A percentile compares a stretch with the other conserved stretches of the same genome.
Conservation (phyloP, 768 basidiomycete genomes). For the Pleurotus sapidus region DNA sequence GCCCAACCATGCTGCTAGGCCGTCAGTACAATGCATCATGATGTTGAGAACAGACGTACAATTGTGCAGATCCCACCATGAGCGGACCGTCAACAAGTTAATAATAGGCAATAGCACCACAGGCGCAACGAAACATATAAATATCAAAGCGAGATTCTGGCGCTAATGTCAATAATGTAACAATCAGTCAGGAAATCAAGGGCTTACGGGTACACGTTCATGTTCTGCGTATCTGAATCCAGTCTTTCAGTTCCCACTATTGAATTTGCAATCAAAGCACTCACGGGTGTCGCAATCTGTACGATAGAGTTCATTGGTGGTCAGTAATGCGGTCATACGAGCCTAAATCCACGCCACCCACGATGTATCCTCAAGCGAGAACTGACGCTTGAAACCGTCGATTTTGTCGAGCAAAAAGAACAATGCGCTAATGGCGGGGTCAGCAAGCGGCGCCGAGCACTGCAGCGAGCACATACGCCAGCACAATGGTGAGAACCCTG, state of each 20-base stretch:
- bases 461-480: slow-evolving; percentile 49
- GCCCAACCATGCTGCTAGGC: slow-evolving; percentile 35
- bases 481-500: slow-evolving; percentile 65
- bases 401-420: slow-evolving; percentile 67
- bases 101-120: slow-evolving; percentile 65
- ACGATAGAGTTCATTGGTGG: slow-evolving; percentile 9
- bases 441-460: not conserved
- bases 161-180: slow-evolving; percentile 7
- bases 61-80: slow-evolving; percentile 88
- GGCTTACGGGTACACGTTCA: slow-evolving; percentile 74
- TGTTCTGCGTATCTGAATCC: slow-evolving; percentile 58
- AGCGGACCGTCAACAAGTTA: slow-evolving; percentile 70
- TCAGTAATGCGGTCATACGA: not conserved
- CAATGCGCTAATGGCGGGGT: slow-evolving; percentile 36
- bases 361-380: slow-evolving; percentile 78
- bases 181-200: slow-evolving; percentile 6
- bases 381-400: slow-evolving; percentile 71
- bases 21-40: not conserved
- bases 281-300: slow-evolving; percentile 40
- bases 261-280: slow-evolving; percentile 13
- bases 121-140: slow-evolving; percentile 63
- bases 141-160: slow-evolving; percentile 46
- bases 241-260: not conserved
- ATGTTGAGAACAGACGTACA: slow-evolving; percentile 27
- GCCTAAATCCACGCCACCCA: slow-evolving; percentile 30